Percentiles rank a stretch among this genome's conserved stretches.
Evolutionary conservation across 495 filamentous ascomycete species (phyloP).

Genomic region (Aspergillus bertholletiae): DNA sequence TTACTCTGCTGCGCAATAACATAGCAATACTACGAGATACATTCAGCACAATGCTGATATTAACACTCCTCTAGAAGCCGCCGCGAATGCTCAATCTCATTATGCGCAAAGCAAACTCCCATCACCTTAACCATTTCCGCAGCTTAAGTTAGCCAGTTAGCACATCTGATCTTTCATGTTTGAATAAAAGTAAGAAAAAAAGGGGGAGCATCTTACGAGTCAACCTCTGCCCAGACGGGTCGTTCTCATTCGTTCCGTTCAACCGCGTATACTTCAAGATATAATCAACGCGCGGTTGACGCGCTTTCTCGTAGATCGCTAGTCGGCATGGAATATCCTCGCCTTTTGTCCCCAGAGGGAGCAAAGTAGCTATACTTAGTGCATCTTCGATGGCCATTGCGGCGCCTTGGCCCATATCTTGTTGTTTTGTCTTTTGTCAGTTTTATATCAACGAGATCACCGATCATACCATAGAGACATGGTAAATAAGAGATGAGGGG

Average conservation of each 20-base stretch:
- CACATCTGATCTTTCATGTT: background rate
- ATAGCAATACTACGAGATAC: too few relatives aligned
- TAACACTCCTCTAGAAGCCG: background rate
- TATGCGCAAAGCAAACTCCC: conserved; percentile 2
- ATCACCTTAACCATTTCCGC: conserved; percentile 1
- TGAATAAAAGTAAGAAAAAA: background rate
- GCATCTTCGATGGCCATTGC: conserved; percentile 60
- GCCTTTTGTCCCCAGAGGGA: conserved; percentile 37
- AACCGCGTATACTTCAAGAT: conserved; percentile 10
- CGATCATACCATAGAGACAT: too few relatives aligned
- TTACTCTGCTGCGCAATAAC: too few relatives aligned
- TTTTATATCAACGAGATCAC: background rate
- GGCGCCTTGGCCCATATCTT: conserved; percentile 51
- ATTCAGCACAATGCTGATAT: too few relatives aligned
- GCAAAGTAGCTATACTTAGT: conserved; percentile 48
- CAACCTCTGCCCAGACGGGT: background rate
- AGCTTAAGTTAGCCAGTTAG: background rate
- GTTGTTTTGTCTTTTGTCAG: background rate
- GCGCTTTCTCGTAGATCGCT: conserved; percentile 49
- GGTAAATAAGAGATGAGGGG: too few relatives aligned
- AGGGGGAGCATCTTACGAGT: background rate
- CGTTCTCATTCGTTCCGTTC: conserved; percentile 1
- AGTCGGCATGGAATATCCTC: conserved; percentile 45
- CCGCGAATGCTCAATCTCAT: conserved; percentile 2
- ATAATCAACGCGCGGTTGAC: conserved; percentile 25